Evolutionary conservation across 2,329 filamentous ascomycete genomes (phyloP), one percentile per base, ranked within the genome.

Genomic region (Zymoseptoria brevis): DNA sequence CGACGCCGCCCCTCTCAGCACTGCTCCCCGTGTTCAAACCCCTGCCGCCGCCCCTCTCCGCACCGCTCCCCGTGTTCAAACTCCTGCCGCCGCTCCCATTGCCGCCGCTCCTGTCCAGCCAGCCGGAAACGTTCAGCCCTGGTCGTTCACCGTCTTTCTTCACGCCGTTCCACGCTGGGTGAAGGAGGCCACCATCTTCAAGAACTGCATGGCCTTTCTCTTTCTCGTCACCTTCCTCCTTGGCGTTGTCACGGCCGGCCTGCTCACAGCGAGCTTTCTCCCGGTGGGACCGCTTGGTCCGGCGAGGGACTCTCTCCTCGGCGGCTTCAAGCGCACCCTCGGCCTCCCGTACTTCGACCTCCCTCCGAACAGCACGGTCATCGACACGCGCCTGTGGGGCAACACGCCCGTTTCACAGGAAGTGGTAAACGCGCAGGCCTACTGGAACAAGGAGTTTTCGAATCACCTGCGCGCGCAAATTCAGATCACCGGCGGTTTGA

Each of bases 141-240:
- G 51, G 48, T 54, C n/a, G 41, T 19, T 41, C 7, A 55, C 51
- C 16, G 54, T 59, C 55, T 61, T 61, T 50, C 41, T 61, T 21
- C 57, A 57, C 50, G 55, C 54, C 57, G 48, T 61, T 19, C 57
- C 54, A 24, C 57, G 57, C 19, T 59, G 35, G 35, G 35, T 45
- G 35, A 45, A n/a, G 35, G 35, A 45, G 35, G 35, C 35, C 35
- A 45, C 13, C 35, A 3, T 16, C 2, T 13, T n/a, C 35, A 13
- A n/a, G 13, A 13, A 16, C 35, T 45, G 11, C 13, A 7, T 45
- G 11, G 35, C 35, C 35, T 13, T n/a, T 45, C 35, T 45, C 35
- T n/a, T 45, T n/a, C 5, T n/a, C 35, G 35, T n/a, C 35, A 45
- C 13, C 35, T 16, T 45, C 35, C 13, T 45, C 35, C 35, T 45